Evolutionary conservation across 805 yeast genomes (phyloP).

Genomic region (Teunomyces barrocoloradensis): DNA sequence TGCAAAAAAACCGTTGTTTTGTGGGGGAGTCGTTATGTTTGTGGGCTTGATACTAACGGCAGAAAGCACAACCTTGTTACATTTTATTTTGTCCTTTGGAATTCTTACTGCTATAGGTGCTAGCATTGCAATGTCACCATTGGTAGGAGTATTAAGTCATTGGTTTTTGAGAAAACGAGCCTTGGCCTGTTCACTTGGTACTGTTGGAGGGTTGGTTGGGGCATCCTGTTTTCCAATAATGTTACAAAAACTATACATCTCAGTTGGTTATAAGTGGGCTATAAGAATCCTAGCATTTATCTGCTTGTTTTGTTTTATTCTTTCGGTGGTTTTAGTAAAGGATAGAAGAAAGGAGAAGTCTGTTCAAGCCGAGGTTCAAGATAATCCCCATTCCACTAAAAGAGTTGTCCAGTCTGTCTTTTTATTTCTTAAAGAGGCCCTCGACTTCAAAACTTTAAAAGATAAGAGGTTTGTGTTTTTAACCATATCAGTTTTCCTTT

Average conservation of each 20-base stretch:
- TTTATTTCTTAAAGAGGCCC: background rate
- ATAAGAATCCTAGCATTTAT: conserved; percentile 48
- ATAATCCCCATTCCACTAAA: background rate
- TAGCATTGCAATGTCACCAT: conserved; percentile 41
- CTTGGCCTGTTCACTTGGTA: conserved; percentile 44
- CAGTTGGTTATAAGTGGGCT: conserved; percentile 55
- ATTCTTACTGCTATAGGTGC: conserved; percentile 46
- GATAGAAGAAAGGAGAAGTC: conserved; percentile 2
- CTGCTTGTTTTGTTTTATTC: conserved; percentile 33
- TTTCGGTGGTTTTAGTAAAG: conserved; percentile 6
- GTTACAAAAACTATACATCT: conserved; percentile 46
- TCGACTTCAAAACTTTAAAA: conserved; percentile 36
- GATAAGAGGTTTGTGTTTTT: conserved; percentile 45
- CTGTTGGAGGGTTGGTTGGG: conserved; percentile 52
- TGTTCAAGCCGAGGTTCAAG: background rate
- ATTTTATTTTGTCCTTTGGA: conserved; percentile 53
- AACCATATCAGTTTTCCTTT: conserved; percentile 40
- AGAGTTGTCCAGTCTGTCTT: background rate
- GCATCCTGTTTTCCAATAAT: conserved; percentile 54
- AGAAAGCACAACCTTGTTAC: conserved; percentile 43
- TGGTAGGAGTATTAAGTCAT: conserved; percentile 43
- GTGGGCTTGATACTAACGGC: conserved; percentile 46
- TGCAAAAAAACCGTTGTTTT: conserved; percentile 31
- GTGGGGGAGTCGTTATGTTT: conserved; percentile 36
- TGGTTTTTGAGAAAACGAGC: conserved; percentile 45